Conservation (phyloP, 345 rosid species). For the Aquilaria malaccensis region DNA sequence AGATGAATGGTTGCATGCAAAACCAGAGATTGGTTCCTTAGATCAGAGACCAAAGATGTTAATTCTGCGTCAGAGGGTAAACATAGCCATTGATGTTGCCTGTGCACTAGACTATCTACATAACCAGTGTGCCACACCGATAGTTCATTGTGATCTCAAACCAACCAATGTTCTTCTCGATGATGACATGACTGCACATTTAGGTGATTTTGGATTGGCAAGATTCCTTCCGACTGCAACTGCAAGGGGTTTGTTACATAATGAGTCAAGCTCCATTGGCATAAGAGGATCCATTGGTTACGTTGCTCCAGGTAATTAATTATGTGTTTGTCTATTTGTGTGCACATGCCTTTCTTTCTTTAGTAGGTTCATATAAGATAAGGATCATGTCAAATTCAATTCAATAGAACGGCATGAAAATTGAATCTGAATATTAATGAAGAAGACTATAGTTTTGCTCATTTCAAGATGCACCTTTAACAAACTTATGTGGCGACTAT, state of each 20-base stretch:
- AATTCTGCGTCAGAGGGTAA: slow-evolving; percentile 8
- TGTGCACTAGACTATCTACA: slow-evolving; percentile 15
- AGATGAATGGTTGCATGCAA: not conserved
- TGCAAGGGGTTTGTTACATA: not conserved
- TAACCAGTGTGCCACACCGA: slow-evolving; percentile 5
- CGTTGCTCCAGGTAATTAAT: not conserved
- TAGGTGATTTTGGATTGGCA: slow-evolving; percentile 17
- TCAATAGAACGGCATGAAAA: no score
- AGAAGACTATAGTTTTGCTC: not conserved
- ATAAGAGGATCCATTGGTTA: slow-evolving; percentile 5
- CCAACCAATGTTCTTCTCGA: slow-evolving; percentile 22
- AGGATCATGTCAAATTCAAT: no score
- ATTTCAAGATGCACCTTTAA: no score
- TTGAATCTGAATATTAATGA: no score
- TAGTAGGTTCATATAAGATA: not conserved
- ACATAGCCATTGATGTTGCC: slow-evolving; percentile 17
- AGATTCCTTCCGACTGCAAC: not conserved
- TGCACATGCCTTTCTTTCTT: not conserved
- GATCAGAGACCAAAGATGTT: slow-evolving; percentile 11
- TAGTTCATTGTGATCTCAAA: slow-evolving; percentile 20
- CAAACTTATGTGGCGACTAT: no score
- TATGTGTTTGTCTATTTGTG: not conserved
- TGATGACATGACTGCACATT: slow-evolving; percentile 16
- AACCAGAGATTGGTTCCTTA: not conserved
- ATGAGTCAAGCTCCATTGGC: not conserved